Evolutionary conservation across 1,139 yeast species (phyloP).

Genomic region (Scheffersomyces titani): DNA sequence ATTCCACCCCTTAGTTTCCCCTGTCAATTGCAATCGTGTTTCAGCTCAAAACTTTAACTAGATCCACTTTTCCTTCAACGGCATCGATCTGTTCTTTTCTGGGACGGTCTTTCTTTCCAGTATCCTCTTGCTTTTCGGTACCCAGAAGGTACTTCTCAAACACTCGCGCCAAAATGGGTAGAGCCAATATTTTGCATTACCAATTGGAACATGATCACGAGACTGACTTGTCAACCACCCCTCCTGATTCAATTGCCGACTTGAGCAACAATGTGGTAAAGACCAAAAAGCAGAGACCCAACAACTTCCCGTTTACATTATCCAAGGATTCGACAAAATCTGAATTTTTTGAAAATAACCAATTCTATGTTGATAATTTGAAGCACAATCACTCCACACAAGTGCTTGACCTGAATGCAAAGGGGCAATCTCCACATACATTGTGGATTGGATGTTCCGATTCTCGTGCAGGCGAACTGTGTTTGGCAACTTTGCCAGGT

Average conservation of each 20-base stretch:
- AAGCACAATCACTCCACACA: slow-evolving; percentile 58
- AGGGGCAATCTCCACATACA: slow-evolving; percentile 92
- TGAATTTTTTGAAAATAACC: slow-evolving; percentile 70
- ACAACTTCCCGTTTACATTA: slow-evolving; percentile 55
- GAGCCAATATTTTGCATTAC: slow-evolving; percentile 45
- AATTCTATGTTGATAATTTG: slow-evolving; percentile 62
- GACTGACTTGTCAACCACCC: slow-evolving; percentile 28
- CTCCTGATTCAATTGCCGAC: slow-evolving; percentile 1
- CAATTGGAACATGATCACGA: slow-evolving; percentile 45
- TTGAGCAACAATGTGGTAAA: slow-evolving; percentile 2
- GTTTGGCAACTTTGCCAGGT: slow-evolving; percentile 85
- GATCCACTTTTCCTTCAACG: not conserved
- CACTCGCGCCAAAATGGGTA: slow-evolving; percentile 32
- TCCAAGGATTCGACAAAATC: slow-evolving; percentile 57
- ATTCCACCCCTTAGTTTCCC: not conserved
- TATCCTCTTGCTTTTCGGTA: not conserved
- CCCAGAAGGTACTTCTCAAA: not conserved
- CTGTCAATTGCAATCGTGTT: not conserved
- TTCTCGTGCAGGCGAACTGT: slow-evolving; percentile 83
- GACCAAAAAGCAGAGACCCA: slow-evolving; percentile 3
- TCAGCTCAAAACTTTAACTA: not conserved
- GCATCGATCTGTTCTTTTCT: not conserved
- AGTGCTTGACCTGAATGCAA: slow-evolving; percentile 68
- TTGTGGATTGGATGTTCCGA: slow-evolving; percentile 97
- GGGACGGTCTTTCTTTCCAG: not conserved